Base-by-base conservation (phyloP, 75 land plant species). In the Cryptomeria japonica region DNA sequence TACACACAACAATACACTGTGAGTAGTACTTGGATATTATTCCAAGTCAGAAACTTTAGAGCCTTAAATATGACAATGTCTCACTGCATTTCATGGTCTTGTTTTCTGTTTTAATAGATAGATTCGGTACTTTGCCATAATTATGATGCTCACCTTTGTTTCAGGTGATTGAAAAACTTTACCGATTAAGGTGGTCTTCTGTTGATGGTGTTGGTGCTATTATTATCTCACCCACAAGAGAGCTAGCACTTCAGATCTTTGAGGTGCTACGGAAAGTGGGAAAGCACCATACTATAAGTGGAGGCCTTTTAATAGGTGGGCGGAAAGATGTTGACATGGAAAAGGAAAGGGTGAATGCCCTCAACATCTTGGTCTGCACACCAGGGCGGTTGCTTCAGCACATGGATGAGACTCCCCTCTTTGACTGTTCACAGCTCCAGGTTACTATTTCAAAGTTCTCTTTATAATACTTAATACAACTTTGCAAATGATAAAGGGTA, bases 301-400 rank as follows among this genome's bases (percentile, higher is more conserved):
- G 97, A 78, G 99, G 99, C 34, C 94, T 97, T 83, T 86, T 98
- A 41, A 95, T 98, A 72, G 99, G 99, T 87, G 99, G 99, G 53
- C 91, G 96, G 72, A 98, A 96, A 87, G 96, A 93, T 90, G 97
- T 98, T 44, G 94, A 93, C 55, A 87, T 88, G 28, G 99, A 98
- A 91, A 97, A 97, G 86, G 95, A 95, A 70, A 88, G 88, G 38
- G 96, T 97, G 15, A 94, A 93, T 88, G 55, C 79, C 73, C 87
- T 98, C 75, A 98, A 98, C 85, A 96, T 98, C 4, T 88, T 98
- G 88, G 94, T 98, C 51, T 97, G 99, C 86, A 98, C 99, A n/a
- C 99, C 99, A 80, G 99, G 99, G 56, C 92, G 99, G 64, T 93
- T 98, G 39, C 94, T 98, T 79, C 99, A 98, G 86, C 99, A 98